phyloP scores from a whole-genome alignment of 441 rosid species.

The Pelargonium citronellum region DNA sequence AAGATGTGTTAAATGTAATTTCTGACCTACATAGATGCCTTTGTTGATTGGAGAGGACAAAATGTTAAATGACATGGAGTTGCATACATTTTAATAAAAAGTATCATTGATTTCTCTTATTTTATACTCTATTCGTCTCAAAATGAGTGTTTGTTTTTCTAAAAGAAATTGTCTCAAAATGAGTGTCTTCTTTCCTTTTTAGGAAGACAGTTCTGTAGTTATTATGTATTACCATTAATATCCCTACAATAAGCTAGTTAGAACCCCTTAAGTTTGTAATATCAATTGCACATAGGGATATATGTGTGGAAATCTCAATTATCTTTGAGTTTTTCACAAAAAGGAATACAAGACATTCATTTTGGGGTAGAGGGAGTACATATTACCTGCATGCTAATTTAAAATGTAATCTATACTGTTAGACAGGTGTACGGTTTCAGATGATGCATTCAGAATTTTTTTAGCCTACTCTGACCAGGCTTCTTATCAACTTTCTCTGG shows the following conservation, averaged over 20 bases:
- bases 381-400: neutral
- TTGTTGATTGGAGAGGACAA: neutral
- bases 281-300: too few species aligned
- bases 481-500: conserved; percentile 13
- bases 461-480: neutral
- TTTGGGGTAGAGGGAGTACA: neutral
- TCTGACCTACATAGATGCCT: neutral
- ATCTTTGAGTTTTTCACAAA: too few species aligned
- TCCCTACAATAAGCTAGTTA: too few species aligned
- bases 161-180: too few species aligned
- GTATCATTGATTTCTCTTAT: neutral
- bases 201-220: too few species aligned
- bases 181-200: too few species aligned
- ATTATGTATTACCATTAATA: too few species aligned
- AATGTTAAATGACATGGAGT: neutral
- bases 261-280: too few species aligned
- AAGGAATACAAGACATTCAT: too few species aligned
- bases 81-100: neutral
- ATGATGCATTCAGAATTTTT: neutral
- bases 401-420: neutral
- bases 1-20: neutral
- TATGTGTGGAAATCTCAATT: too few species aligned
- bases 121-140: neutral
- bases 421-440: neutral
- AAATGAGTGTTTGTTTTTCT: too few species aligned